phyloP scores from a whole-genome alignment of 176 grass and related monocot species.

The Triticum timopheevii region DNA sequence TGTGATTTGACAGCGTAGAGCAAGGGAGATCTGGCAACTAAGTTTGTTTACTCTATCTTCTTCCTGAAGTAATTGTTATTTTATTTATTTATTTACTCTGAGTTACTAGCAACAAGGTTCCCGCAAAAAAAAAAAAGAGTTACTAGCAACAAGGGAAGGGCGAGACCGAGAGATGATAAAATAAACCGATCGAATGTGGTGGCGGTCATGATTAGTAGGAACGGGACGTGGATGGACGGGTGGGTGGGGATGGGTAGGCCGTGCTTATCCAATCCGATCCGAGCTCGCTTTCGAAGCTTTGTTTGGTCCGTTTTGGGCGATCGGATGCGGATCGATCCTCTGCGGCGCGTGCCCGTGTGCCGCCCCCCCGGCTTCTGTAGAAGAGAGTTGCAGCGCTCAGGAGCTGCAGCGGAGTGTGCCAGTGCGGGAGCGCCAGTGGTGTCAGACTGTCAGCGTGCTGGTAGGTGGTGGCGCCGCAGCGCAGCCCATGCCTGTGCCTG shows the following conservation, averaged over 20 bases:
- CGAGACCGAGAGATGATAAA: no score
- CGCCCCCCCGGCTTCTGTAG: not conserved
- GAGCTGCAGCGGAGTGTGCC: not conserved
- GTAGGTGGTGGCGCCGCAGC: not conserved
- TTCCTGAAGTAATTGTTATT: no score
- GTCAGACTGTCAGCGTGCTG: not conserved
- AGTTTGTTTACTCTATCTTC: no score
- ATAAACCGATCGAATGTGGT: no score
- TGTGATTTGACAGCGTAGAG: no score
- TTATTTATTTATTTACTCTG: no score
- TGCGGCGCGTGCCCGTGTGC: constrained; percentile 24
- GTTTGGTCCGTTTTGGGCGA: not conserved
- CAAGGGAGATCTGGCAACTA: no score
- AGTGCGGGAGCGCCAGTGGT: no score
- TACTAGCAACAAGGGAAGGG: no score
- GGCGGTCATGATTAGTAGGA: not conserved
- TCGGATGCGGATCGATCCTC: not conserved
- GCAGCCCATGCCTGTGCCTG: not conserved
- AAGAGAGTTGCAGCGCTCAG: not conserved
- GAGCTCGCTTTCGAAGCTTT: not conserved
- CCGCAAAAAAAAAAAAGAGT: no score
- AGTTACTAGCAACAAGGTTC: no score
- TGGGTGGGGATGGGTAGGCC: constrained; percentile 20
- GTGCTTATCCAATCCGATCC: constrained; percentile 38
- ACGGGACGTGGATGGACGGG: not conserved